These are phyloP conservation scores for Licmophora abbreviata DNA, from an alignment of 108 stramenopile genomes.

Conservation along the genomic window DNA sequence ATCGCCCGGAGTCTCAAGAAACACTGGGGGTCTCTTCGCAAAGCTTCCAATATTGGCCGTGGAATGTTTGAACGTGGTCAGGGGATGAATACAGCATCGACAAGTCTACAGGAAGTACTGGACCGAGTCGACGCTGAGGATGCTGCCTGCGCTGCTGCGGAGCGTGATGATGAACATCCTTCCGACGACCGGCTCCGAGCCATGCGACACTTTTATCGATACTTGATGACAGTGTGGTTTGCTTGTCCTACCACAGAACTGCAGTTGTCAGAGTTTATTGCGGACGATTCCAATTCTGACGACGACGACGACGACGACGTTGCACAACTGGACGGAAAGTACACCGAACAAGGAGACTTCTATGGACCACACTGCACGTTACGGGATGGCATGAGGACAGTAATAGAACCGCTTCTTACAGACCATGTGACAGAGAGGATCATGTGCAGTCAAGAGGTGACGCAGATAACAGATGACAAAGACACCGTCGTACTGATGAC, in stretches of 20 bases:
- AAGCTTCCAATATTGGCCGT: slow-evolving; percentile 11
- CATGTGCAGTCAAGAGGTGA: slow-evolving; percentile 12
- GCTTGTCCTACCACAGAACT: slow-evolving; percentile 19
- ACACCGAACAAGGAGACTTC: slow-evolving; percentile 41
- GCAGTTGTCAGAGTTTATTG: slow-evolving; percentile 17
- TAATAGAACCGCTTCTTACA: slow-evolving; percentile 26
- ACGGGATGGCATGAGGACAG: slow-evolving; percentile 28
- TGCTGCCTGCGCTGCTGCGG: too few relatives aligned
- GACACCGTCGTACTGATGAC: slow-evolving; percentile 20
- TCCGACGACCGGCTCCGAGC: neutral
- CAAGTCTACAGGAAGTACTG: slow-evolving; percentile 12
- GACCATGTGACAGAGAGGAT: slow-evolving; percentile 6
- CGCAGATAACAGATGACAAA: neutral
- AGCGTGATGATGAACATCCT: slow-evolving; percentile 5
- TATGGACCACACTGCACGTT: slow-evolving; percentile 45
- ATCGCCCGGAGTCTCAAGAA: too few relatives aligned
- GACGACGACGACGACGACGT: slow-evolving; percentile 2
- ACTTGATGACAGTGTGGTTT: slow-evolving; percentile 38
- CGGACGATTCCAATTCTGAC: neutral
- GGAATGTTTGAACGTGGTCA: slow-evolving; percentile 12
- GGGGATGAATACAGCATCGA: slow-evolving; percentile 14
- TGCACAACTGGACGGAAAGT: slow-evolving; percentile 10
- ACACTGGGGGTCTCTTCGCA: too few relatives aligned
- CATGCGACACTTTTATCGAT: slow-evolving; percentile 23
- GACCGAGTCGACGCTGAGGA: neutral